Evolutionary conservation across 2,329 filamentous ascomycete species (phyloP).

Genomic region (Pseudogymnoascus sp.): DNA sequence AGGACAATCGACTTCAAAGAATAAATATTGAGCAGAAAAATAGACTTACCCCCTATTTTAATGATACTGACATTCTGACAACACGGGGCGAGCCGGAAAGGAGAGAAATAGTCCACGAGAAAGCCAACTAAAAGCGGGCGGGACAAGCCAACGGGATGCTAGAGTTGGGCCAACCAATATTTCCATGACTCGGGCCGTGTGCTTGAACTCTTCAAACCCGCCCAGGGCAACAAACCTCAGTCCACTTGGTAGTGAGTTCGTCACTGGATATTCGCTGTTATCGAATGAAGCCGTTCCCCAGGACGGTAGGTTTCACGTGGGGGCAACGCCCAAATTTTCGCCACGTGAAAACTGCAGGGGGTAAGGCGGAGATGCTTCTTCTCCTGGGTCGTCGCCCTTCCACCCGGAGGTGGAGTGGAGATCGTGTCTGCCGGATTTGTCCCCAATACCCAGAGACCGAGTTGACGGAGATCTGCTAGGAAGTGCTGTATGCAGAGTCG

Average conservation of each 20-base stretch:
- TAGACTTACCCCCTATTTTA: neutral
- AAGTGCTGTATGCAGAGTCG: neutral
- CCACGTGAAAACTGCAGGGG: neutral
- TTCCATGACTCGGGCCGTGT: neutral
- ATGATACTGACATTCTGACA: neutral
- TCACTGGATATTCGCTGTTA: neutral
- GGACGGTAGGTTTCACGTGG: neutral
- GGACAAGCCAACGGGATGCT: neutral
- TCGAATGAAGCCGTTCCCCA: neutral
- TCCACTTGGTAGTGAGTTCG: neutral
- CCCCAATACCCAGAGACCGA: conserved; percentile 1
- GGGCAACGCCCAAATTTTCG: neutral
- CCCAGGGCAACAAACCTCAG: neutral
- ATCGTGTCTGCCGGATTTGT: neutral
- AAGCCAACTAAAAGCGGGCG: neutral
- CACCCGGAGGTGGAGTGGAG: neutral
- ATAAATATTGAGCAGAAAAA: neutral
- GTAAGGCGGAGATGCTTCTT: neutral
- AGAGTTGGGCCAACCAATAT: neutral
- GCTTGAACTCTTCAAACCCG: neutral
- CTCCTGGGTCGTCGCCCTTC: neutral
- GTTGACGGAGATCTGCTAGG: neutral
- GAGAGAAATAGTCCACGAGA: neutral
- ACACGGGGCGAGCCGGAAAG: neutral
- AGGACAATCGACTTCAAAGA: neutral